These are phyloP conservation scores for Backusella macrospora DNA, from an alignment of 192 early-diverging fungal species.

Conservation along the genomic window DNA sequence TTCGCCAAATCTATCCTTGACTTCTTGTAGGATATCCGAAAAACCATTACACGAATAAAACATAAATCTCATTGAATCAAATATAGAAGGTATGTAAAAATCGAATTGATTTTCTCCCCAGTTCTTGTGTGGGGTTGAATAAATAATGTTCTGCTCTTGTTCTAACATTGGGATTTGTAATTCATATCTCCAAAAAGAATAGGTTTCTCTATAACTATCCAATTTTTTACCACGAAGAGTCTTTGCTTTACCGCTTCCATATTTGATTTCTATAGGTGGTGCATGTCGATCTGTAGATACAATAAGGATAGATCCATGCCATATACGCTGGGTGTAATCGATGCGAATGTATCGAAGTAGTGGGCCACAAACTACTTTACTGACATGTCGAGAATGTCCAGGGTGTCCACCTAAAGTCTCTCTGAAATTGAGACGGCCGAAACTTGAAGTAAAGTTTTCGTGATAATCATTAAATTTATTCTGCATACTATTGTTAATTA, in stretches of 20 bases:
- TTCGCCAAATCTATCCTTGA: constrained; percentile 47
- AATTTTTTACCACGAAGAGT: constrained; percentile 26
- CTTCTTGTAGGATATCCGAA: constrained; percentile 51
- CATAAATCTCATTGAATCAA: constrained; percentile 62
- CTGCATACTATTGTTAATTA: background rate
- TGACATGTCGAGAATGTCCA: constrained; percentile 5
- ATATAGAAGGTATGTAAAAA: constrained; percentile 46
- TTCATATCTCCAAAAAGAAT: constrained; percentile 66
- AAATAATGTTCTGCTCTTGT: constrained; percentile 43
- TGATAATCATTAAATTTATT: background rate
- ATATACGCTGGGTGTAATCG: constrained; percentile 39
- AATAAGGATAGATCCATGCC: constrained; percentile 50
- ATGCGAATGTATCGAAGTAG: constrained; percentile 48
- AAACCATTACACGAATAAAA: constrained; percentile 78
- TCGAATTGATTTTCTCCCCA: constrained; percentile 49
- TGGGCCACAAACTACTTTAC: constrained; percentile 43
- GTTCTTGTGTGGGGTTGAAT: constrained; percentile 15
- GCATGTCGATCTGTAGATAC: constrained; percentile 40
- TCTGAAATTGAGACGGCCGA: background rate
- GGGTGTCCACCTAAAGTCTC: background rate
- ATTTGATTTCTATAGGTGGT: constrained; percentile 23
- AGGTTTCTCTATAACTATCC: constrained; percentile 57
- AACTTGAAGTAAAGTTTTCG: background rate
- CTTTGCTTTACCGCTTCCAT: constrained; percentile 17
- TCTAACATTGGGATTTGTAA: constrained; percentile 55